Evolutionary conservation across 345 rosid genomes (phyloP), one percentile per base, ranked within the genome.

Genomic region (Firmiana major): DNA sequence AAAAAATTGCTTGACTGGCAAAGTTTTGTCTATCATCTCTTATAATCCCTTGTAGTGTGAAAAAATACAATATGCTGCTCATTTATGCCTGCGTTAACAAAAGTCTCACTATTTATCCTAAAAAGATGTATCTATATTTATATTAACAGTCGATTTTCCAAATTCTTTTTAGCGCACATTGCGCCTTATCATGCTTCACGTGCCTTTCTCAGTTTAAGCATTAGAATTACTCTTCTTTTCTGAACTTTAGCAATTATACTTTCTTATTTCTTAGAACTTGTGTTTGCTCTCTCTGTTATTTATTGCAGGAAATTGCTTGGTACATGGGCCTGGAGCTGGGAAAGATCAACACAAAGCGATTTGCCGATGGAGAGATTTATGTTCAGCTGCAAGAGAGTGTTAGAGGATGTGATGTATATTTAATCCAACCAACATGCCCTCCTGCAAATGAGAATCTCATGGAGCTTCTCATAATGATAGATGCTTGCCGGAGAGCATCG

Each of bases 401-500:
- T 63, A 88, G 99, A 74, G 99, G 98, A 58, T 95, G 94, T 65
- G 97, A 93, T 58, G 99, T 95, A 63, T 95, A 81, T 81, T 86
- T 95, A 66, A 91, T 95, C 79, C 99, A 95, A 79, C 96, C 99
- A 63, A 91, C 99, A 22, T 93, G 96, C 40, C 96, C 99, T 73
- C 98, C 99, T 3, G 96, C 99, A 15, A 95, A 93, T 75, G 99
- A 95, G 85, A 93, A 95, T 80, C 98, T 95, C 59, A 93, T 95
- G 99, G 99, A 95, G 85, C 98, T 95, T 73, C 86, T 95, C 68
- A 85, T 95, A 63, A 95, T 95, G 98, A 75, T 93, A 63, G 99
- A 95, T 87, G 99, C 99, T 59, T 95, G 98, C 82, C 88, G 98
- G n/a, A 86, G 99, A 82, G 99, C 99, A 1, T 95, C 99, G 0